Base-by-base conservation (phyloP, 768 basidiomycete species). In the Hygrophorus pudorinus region DNA sequence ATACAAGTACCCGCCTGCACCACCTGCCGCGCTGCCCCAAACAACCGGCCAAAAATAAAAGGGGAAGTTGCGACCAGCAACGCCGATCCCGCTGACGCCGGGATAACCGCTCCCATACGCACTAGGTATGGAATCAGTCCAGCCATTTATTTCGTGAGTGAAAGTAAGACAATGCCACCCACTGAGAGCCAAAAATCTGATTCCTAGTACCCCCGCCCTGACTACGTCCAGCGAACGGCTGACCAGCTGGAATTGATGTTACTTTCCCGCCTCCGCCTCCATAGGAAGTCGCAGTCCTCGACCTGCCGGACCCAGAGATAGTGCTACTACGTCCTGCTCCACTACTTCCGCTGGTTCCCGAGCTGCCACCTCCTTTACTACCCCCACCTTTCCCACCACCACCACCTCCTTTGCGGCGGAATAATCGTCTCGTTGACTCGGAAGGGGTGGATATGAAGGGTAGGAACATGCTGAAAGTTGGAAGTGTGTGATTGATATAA, bases 91-190 rank as follows among this genome's bases (percentile, higher is more conserved):
- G 3, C 53, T 17, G 11, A 66, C 18, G 1, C 75, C 73, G 29
- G 79, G 79, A 52, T 82, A 81, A 2, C 81, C 80, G 49, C 77
- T 81, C 5, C 79, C 80, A 48, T 80, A 81, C 3, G 54, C 47
- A 24, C 78, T 81, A 44, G 1, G 43, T 2, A 35, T 32, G 28
- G 38, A 13, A 37, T 33, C 48, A 40, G 38, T 32, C 20, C 28
- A 41, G 43, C 6, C 58, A 36, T 47, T 20, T n/a, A 18, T 29
- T 30, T 4, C 12, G 36, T 13, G 11, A 41, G 1, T 32, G 30
- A 34, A 36, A 9, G 8, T 11, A 38, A 21, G 17, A 48, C 24
- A 43, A 37, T 18, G 5, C 36, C n/a, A 54, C 65, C 33, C 35
- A 76, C 75, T 59, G 59, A 5, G 60, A 61, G 2, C 76, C 76